Percentiles rank a stretch among this genome's conserved stretches.
These are phyloP conservation scores for Lyophyllum shimeji DNA, from an alignment of 768 basidiomycete species.

Conservation along the genomic window DNA sequence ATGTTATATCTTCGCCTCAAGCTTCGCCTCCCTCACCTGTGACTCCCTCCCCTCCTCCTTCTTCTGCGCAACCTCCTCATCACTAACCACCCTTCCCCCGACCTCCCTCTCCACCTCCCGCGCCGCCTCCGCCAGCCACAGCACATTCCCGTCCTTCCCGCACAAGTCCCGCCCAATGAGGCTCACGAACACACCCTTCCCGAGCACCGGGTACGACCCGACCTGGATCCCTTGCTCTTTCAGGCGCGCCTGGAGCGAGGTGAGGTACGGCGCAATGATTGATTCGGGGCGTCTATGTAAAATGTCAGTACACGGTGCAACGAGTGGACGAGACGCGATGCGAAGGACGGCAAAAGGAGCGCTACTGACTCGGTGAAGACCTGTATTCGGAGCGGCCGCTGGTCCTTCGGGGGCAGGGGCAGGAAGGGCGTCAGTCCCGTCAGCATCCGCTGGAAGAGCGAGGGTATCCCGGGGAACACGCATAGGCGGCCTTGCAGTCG, in stretches of 20 bases:
- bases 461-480: conserved; percentile 89
- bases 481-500: conserved; percentile 84
- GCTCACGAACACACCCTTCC: conserved; percentile 69
- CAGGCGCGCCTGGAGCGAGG: conserved; percentile 71
- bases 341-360: background rate
- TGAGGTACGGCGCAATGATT: conserved; percentile 80
- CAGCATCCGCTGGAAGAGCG: conserved; percentile 81
- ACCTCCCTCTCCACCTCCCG: conserved; percentile 62
- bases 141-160: conserved; percentile 36
- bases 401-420: conserved; percentile 71
- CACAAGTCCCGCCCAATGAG: conserved; percentile 55
- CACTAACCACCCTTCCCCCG: conserved; percentile 57
- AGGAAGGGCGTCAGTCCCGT: conserved; percentile 71
- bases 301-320: too few species aligned
- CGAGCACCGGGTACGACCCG: conserved; percentile 71
- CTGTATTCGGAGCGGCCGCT: conserved; percentile 77
- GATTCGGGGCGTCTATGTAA: conserved; percentile 80
- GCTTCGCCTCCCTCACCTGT: background rate
- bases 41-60: conserved; percentile 28
- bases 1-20: conserved; percentile 8
- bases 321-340: too few species aligned
- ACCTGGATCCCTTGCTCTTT: conserved; percentile 76
- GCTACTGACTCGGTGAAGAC: conserved; percentile 75
- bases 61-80: conserved; percentile 61
- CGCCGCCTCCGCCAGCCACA: conserved; percentile 53